Evolutionary conservation across 1,284 basidiomycete genomes (phyloP), one percentile per base, ranked within the genome.

Genomic region (Apiotrichum veenhuisii): DNA sequence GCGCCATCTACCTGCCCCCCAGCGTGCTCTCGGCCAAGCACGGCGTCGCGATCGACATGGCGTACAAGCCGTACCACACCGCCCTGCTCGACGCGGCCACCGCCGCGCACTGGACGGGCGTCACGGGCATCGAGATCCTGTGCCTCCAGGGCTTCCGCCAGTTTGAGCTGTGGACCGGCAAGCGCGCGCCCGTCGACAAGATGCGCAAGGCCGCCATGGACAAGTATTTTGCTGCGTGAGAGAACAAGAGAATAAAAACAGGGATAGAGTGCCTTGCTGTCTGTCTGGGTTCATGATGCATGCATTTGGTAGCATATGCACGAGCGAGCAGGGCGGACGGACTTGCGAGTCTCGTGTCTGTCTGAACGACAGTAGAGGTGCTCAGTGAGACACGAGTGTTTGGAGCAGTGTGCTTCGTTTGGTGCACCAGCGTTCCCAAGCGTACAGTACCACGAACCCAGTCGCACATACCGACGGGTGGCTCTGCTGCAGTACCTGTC

Each of bases 41-140:
- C 12, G 85, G 85, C 30, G 87, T 95, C 14, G 86, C 91, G 4
- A 82, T 96, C 27, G 93, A 97, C 67, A 89, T 95, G 87, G 91
- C 91, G 22, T 96, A 96, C 76, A 87, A 87, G 68, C 91, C 91
- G 0, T 83, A 86, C 54, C 58, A 69, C 44, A 80, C 79, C 25
- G 77, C 79, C 17, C 64, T 81, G 43, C 64, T 80, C 23, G 60
- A 72, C 43, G 70, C 69, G 2, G 72, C 71, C 3, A 64, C 76
- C 4, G 77, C 70, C 2, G 47, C 60, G 17, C 73, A 82, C n/a
- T 96, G 93, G 92, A 80, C 77, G 23, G 77, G 79, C 1, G 87
- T 93, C 12, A 82, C 82, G 43, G 92, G 93, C 0, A 79, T 95
- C 9, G 88, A 93, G 70, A 87, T 93, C 45, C 77, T 95, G 47